phyloP scores from a whole-genome alignment of 2,329 filamentous ascomycete species.

The Allantophomopsis cytisporea region DNA sequence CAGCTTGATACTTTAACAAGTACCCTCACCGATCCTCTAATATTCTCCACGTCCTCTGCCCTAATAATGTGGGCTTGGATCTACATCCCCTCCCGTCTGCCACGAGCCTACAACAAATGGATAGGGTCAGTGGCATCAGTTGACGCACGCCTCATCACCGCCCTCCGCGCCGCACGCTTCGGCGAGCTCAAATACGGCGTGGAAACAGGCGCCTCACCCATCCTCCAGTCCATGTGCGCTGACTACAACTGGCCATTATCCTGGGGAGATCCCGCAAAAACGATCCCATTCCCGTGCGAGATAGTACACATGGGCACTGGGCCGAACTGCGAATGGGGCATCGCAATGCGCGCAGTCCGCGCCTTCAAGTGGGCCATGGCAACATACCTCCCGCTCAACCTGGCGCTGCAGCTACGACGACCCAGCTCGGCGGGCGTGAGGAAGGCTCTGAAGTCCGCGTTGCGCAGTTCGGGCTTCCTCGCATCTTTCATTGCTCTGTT shows the following conservation, averaged over 20 bases:
- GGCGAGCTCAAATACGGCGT: constrained; percentile 58
- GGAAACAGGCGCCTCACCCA: constrained; percentile 54
- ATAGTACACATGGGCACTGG: constrained; percentile 73
- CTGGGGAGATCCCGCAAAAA: constrained; percentile 59
- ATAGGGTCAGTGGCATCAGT: constrained; percentile 66
- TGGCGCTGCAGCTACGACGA: constrained; percentile 44
- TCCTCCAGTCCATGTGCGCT: constrained; percentile 58
- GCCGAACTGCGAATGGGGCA: constrained; percentile 62
- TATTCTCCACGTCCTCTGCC: constrained; percentile 61
- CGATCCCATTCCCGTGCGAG: constrained; percentile 67
- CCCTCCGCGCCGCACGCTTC: constrained; percentile 51
- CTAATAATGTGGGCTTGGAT: constrained; percentile 87
- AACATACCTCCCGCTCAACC: constrained; percentile 64
- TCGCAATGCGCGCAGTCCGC: constrained; percentile 48
- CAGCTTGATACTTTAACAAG: constrained; percentile 2
- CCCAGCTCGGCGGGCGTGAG: constrained; percentile 28
- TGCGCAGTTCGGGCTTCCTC: constrained; percentile 61
- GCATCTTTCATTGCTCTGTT: constrained; percentile 66
- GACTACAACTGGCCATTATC: constrained; percentile 55
- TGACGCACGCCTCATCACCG: constrained; percentile 60
- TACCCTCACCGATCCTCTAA: constrained; percentile 45
- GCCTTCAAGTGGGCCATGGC: constrained; percentile 63
- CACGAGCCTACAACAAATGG: constrained; percentile 67
- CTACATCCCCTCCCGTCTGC: constrained; percentile 58
- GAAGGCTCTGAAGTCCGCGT: constrained; percentile 41